These are phyloP conservation scores for Biscutella laevigata DNA, from an alignment of 441 rosid species.

Conservation along the genomic window DNA sequence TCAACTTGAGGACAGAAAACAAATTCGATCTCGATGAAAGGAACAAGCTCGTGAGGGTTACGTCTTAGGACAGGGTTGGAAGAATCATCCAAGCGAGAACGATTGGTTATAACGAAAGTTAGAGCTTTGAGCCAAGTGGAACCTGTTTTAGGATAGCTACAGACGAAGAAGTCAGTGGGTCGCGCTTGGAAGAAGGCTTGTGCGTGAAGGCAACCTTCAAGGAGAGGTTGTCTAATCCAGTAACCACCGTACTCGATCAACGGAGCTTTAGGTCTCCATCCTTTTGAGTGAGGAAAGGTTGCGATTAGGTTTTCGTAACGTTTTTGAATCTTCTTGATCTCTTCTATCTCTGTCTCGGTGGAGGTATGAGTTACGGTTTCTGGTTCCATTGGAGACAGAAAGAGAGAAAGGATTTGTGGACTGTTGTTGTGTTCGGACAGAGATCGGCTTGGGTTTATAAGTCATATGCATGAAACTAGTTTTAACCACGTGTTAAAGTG, in stretches of 20 bases:
- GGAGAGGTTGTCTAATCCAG: slow-evolving; percentile 1
- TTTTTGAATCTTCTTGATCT: slow-evolving; percentile 7
- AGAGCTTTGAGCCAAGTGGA: slow-evolving; percentile 33
- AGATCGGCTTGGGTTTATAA: not conserved
- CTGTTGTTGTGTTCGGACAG: not conserved
- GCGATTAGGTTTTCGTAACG: slow-evolving; percentile 16
- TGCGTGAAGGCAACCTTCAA: slow-evolving; percentile 14
- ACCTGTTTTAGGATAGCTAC: slow-evolving; percentile 5
- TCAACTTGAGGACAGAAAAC: not conserved
- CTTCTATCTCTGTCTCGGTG: not conserved
- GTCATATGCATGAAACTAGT: not conserved
- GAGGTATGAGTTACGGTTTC: not conserved
- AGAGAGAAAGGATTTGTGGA: not conserved
- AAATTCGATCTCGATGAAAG: not conserved
- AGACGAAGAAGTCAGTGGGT: slow-evolving; percentile 16
- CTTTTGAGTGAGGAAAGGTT: slow-evolving; percentile 1
- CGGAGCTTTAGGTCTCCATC: not conserved
- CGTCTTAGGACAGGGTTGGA: slow-evolving; percentile 5
- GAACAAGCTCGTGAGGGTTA: slow-evolving; percentile 24
- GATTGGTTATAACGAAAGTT: slow-evolving; percentile 8
- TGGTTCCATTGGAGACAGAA: slow-evolving; percentile 3
- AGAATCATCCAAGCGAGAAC: not conserved
- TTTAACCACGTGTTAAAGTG: not conserved
- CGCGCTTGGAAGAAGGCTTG: slow-evolving; percentile 16
- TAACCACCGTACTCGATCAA: slow-evolving; percentile 17